Evolutionary conservation across 2,329 filamentous ascomycete genomes (phyloP).

Genomic region (Monosporascus sp.): DNA sequence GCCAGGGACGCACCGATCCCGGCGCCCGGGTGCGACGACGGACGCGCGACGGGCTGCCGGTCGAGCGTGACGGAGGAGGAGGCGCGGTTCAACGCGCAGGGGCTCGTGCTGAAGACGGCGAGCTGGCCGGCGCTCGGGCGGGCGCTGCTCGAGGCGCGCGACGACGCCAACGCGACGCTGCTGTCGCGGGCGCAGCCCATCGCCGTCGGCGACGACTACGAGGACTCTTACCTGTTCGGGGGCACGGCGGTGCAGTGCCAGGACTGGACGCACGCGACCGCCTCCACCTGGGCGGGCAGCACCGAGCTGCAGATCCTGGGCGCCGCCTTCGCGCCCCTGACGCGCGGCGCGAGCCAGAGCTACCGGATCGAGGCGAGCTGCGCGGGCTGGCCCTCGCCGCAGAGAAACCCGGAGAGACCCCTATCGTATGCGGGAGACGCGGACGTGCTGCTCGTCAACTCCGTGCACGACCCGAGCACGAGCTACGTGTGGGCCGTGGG

Average conservation of each 20-base stretch:
- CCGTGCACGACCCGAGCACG: constrained; percentile 34
- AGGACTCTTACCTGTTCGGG: constrained; percentile 18
- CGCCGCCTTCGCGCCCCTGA: constrained; percentile 28
- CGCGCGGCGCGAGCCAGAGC: constrained; percentile 26
- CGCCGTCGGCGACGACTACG: constrained; percentile 16
- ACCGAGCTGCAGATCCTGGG: constrained; percentile 23
- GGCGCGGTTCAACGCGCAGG: constrained; percentile 26
- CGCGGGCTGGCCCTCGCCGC: constrained; percentile 32
- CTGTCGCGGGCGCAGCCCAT: constrained; percentile 24
- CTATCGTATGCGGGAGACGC: constrained; percentile 15
- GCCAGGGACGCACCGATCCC: constrained; percentile 28
- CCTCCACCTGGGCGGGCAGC: constrained; percentile 16
- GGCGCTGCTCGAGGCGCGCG: constrained; percentile 21
- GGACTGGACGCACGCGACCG: constrained; percentile 28
- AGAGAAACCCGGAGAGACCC: constrained; percentile 28
- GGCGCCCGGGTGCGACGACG: constrained; percentile 28
- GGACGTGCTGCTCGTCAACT: constrained; percentile 32
- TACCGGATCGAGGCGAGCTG: constrained; percentile 31
- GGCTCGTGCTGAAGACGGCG: constrained; percentile 18
- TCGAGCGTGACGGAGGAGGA: constrained; percentile 26
- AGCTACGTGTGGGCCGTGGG: constrained; percentile 31
- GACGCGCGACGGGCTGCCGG: constrained; percentile 9
- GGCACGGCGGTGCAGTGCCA: constrained; percentile 31
- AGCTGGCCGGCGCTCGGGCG: constrained; percentile 17
- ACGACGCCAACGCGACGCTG: constrained; percentile 29